Percentiles rank a stretch among this genome's conserved stretches.
Conservation (phyloP, 2,329 filamentous ascomycete species). For the Onygenales sp. region DNA sequence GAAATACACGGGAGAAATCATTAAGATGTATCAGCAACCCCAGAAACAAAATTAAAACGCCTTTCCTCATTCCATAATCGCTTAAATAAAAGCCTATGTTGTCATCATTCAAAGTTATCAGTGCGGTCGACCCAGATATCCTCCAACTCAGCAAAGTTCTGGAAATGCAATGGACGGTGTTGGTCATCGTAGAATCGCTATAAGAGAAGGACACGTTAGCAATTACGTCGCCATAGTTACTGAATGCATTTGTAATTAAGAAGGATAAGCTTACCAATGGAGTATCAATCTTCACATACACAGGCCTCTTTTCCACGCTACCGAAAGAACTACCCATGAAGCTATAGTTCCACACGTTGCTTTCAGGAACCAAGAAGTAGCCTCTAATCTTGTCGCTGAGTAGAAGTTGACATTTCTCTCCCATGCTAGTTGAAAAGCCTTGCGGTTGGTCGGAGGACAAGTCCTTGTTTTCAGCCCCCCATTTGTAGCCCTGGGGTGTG, state of each 20-base stretch:
- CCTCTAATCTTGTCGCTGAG: slow-evolving; percentile 89
- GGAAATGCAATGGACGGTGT: slow-evolving; percentile 90
- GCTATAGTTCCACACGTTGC: slow-evolving; percentile 90
- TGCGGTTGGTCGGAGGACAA: slow-evolving; percentile 83
- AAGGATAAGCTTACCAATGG: slow-evolving; percentile 41
- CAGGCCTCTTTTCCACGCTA: slow-evolving; percentile 77
- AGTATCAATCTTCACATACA: slow-evolving; percentile 90
- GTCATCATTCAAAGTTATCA: slow-evolving; percentile 76
- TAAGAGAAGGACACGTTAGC: slow-evolving; percentile 7
- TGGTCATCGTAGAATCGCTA: slow-evolving; percentile 79
- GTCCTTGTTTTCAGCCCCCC: slow-evolving; percentile 95
- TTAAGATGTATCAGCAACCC: slow-evolving; percentile 13
- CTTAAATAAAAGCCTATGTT: background rate
- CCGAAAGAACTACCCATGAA: slow-evolving; percentile 91
- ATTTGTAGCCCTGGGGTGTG: slow-evolving; percentile 86
- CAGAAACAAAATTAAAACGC: background rate
- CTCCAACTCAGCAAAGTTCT: slow-evolving; percentile 93
- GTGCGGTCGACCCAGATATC: slow-evolving; percentile 90
- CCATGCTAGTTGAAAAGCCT: slow-evolving; percentile 85
- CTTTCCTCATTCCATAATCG: background rate
- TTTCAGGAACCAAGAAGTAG: slow-evolving; percentile 92
- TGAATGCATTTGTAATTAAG: background rate
- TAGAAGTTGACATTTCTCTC: slow-evolving; percentile 88
- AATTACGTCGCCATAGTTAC: background rate
- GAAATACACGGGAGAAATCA: slow-evolving; percentile 8